phyloP scores from a whole-genome alignment of 495 filamentous ascomycete genomes.

The Pyrenula aspistea region DNA sequence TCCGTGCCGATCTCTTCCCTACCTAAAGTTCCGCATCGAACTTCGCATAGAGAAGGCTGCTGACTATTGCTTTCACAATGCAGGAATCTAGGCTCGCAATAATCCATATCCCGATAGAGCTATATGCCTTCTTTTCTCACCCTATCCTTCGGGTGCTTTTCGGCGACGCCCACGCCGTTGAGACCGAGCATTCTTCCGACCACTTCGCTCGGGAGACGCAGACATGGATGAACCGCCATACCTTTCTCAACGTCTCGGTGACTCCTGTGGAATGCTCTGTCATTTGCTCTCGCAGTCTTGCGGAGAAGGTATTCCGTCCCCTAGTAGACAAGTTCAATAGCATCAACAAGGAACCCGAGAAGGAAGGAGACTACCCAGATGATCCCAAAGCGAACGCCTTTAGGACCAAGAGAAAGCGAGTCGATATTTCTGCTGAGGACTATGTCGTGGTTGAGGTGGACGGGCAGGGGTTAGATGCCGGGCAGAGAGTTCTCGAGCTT shows the following conservation, averaged over 20 bases:
- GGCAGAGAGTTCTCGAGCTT: conserved; percentile 84
- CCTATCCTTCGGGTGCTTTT: conserved; percentile 77
- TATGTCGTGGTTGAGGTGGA: conserved; percentile 83
- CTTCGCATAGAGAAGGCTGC: too few species aligned
- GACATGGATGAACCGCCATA: conserved; percentile 43
- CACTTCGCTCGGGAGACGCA: conserved; percentile 14
- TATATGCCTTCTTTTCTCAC: conserved; percentile 73
- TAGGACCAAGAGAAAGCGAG: conserved; percentile 27
- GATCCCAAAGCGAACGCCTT: not conserved
- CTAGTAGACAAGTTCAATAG: conserved; percentile 37
- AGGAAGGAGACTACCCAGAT: not conserved
- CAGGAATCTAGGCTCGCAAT: conserved; percentile 82
- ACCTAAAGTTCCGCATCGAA: too few species aligned
- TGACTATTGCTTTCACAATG: too few species aligned
- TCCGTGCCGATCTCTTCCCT: too few species aligned
- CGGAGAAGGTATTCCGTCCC: conserved; percentile 61
- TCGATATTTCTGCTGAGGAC: conserved; percentile 68
- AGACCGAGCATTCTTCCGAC: conserved; percentile 17
- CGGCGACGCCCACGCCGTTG: conserved; percentile 32
- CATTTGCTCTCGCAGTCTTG: conserved; percentile 66
- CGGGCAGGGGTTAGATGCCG: conserved; percentile 79
- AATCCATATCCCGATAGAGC: conserved; percentile 77
- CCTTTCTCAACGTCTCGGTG: conserved; percentile 86
- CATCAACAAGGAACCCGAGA: conserved; percentile 5
- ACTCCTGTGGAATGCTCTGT: conserved; percentile 90